Conservation (phyloP, 805 yeast genomes). For the Metschnikowia santaceciliae region DNA sequence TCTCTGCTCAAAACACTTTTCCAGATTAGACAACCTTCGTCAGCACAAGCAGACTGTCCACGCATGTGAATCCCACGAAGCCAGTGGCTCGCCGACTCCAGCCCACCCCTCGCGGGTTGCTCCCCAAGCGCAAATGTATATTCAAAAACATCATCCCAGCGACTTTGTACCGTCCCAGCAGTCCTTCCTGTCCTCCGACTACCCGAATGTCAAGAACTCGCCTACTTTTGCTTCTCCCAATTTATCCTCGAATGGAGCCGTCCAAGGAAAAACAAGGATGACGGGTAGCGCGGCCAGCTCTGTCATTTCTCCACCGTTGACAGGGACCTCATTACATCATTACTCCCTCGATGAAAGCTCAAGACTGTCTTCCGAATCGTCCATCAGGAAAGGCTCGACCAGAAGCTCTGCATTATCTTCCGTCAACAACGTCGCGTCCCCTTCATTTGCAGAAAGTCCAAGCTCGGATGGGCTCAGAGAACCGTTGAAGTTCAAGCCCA, state of each 20-base stretch:
- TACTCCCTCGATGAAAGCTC: background rate
- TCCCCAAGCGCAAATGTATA: background rate
- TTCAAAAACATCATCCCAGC: background rate
- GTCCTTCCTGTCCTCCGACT: background rate
- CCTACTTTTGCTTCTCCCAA: background rate
- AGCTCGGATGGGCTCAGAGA: constrained; percentile 7
- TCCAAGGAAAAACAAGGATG: background rate
- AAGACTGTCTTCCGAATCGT: background rate
- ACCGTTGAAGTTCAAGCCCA: constrained; percentile 31
- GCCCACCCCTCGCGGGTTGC: background rate
- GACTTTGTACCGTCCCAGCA: background rate
- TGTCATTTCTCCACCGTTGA: background rate
- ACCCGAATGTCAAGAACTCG: background rate
- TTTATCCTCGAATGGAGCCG: background rate
- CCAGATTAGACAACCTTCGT: constrained; percentile 80
- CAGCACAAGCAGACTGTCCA: constrained; percentile 83
- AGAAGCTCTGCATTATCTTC: background rate
- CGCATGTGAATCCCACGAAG: constrained; percentile 35
- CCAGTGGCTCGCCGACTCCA: constrained; percentile 2
- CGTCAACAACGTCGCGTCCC: constrained; percentile 2
- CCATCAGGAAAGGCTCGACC: background rate
- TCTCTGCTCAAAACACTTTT: constrained; percentile 73
- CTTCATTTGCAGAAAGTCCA: constrained; percentile 6
- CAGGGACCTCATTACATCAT: constrained; percentile 1
- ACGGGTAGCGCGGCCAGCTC: background rate